Evolutionary conservation across 2,329 filamentous ascomycete genomes (phyloP), one percentile per base, ranked within the genome.

Genomic region (Clonostachys sp.): DNA sequence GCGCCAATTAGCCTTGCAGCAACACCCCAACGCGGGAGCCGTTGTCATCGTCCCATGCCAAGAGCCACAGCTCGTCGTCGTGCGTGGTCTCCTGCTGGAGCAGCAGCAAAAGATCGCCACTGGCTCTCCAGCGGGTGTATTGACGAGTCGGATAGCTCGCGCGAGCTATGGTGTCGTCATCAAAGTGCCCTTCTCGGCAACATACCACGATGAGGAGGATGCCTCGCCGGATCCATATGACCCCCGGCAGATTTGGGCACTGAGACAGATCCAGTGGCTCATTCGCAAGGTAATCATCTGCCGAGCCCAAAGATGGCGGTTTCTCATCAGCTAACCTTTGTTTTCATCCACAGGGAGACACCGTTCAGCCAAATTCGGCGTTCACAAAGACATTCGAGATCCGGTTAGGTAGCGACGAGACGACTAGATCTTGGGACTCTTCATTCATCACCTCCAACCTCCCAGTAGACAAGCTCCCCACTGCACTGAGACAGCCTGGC

Each of bases 51-150:
- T 74, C 5, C 69, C 69, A 9, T 71, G 68, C 3, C 69, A 72
- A 9, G 77, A 80, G 42, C 76, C 77, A 0, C 75, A 80, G 47
- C 71, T 81, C 0, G 75, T 77, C 6, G 76, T 80, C 2, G 75
- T 76, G 40, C 75, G 76, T 50, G 77, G 77, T 0, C 59, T 80
- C 3, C 70, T 80, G 2, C 62, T 71, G 4, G 75, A 81, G 44
- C 66, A 75, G 12, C 61, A 78, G n/a, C 71, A 77, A 40, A 73
- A 67, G 43, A 62, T 75, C 36, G 61, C 70, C 5, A 64, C 67
- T 1, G 66, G 65, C 2, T 59, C 62, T 3, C 60, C 57, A 6
- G 59, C 73, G 0, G 24, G 24, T 10, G 72, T 78, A 1, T 62
- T 80, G 9, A 61, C 66, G 9, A 64, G 60, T 33, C 60, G 71